Base-by-base conservation (phyloP, 257 asterid species). In the Asclepias syriaca region DNA sequence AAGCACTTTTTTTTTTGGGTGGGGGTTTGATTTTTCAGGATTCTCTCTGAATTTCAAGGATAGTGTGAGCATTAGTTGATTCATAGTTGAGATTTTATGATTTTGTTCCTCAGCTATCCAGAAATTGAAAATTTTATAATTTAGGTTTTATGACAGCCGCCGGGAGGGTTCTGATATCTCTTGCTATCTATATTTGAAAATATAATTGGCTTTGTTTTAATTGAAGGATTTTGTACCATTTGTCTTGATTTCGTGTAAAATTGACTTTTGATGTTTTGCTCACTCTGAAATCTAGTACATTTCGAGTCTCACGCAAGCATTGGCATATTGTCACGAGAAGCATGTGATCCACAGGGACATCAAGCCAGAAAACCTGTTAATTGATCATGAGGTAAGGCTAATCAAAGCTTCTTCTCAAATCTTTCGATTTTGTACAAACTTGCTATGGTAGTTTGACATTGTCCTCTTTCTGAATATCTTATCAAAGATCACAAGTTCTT, bases 261-360 rank as follows among this genome's bases (percentile, higher is more conserved):
- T 24, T 43, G 72, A n/a, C 21, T 64, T 66, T 66, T 57, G 53
- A 56, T 66, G 32, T 46, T 45, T 64, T 61, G 59, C 43, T 32
- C 50, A 27, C 49, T 59, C 32, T 54, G 74, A 70, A 39, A 45
- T 22, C 11, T 71, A 95, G 99, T 90, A 88, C 64, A 84, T 92
- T 71, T 72, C 94, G 50, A 95, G 99, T 80, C 97, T 95, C 75
- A 77, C 99, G 0, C 85, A 79, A 79, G 99, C 99, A 49, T 83
- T 95, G 83, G 90, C 84, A 0, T 92, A 95, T 73, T 92, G 99
- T 71, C 99, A 95, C 57, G 85, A 92, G 79, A 95, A 90, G 86
- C 79, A 90, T 74, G 99, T 92, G 78, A 95, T 95, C 85, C 98
- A 95, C 84, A 86, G 99, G 80, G 99, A 95, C 81, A 95, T 95